These are phyloP conservation scores for Pythium insidiosum DNA, from an alignment of 352 stramenopile genomes.

Conservation along the genomic window DNA sequence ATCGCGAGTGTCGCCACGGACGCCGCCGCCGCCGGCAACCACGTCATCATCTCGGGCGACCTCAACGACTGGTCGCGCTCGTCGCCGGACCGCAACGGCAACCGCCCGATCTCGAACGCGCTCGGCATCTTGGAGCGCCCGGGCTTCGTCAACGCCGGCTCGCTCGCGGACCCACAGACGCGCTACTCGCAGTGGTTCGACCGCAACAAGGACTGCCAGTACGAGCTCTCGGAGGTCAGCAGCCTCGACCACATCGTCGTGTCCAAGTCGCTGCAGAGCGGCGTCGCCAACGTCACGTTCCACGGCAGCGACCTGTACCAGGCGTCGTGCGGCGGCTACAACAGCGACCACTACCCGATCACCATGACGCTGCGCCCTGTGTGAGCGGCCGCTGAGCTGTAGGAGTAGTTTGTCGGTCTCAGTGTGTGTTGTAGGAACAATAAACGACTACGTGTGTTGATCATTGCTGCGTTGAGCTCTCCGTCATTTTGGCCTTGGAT, in stretches of 20 bases:
- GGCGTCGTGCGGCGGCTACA: conserved; percentile 37
- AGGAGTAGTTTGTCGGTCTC: no score
- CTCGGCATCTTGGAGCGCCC: conserved; percentile 34
- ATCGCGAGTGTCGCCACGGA: conserved; percentile 29
- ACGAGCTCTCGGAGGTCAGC: conserved; percentile 32
- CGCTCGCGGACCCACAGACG: conserved; percentile 22
- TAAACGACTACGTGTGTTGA: no score
- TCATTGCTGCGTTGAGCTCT: no score
- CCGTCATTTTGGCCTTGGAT: no score
- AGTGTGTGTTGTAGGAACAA: no score
- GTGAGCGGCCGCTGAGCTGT: no score
- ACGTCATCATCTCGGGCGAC: conserved; percentile 59
- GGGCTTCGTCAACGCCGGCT: conserved; percentile 37
- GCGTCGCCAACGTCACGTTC: conserved; percentile 33
- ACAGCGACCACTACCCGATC: conserved; percentile 56
- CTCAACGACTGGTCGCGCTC: conserved; percentile 54
- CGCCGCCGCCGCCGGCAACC: conserved; percentile 29
- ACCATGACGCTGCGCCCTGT: no score
- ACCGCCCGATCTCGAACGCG: conserved; percentile 43
- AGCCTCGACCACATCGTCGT: conserved; percentile 55
- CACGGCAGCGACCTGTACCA: conserved; percentile 44
- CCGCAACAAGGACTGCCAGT: conserved; percentile 53
- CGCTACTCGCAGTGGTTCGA: conserved; percentile 60
- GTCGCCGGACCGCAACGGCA: conserved; percentile 54
- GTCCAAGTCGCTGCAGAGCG: conserved; percentile 33